phyloP scores from a whole-genome alignment of 2,329 filamentous ascomycete species.

The Rhynchosporium agropyri region DNA sequence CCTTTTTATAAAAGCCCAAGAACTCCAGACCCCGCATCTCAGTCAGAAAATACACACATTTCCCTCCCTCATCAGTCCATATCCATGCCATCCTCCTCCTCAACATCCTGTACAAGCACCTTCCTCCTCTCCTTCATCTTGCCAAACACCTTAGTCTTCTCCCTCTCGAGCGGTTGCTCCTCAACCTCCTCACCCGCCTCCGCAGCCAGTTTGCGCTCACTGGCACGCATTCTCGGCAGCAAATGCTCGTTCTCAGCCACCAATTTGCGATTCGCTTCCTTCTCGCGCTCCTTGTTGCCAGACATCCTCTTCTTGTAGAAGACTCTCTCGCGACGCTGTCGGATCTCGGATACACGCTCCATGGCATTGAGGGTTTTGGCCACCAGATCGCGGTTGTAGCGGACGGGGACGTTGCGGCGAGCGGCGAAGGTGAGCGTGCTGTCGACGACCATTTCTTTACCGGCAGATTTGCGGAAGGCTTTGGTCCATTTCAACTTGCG shows the following conservation, averaged over 20 bases:
- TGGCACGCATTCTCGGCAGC: conserved; percentile 71
- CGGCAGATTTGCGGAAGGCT: conserved; percentile 80
- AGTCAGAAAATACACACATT: conserved; percentile 14
- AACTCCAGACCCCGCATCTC: conserved; percentile 28
- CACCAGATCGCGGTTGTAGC: conserved; percentile 93
- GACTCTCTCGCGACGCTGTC: conserved; percentile 78
- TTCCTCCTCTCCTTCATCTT: conserved; percentile 47
- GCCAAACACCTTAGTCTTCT: conserved; percentile 44
- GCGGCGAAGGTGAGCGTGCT: conserved; percentile 89
- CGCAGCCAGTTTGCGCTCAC: conserved; percentile 51
- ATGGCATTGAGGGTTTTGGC: conserved; percentile 88
- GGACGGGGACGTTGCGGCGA: conserved; percentile 89
- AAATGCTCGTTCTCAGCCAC: conserved; percentile 92
- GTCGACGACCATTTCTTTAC: conserved; percentile 91
- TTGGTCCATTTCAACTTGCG: conserved; percentile 98
- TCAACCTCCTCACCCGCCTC: conserved; percentile 39
- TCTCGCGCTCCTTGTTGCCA: conserved; percentile 82
- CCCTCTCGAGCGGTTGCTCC: conserved; percentile 54
- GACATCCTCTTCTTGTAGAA: conserved; percentile 95
- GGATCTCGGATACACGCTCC: conserved; percentile 86
- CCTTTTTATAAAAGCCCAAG: conserved; percentile 17
- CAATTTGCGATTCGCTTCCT: conserved; percentile 80
- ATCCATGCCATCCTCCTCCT: conserved; percentile 55
- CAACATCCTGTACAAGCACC: conserved; percentile 45
- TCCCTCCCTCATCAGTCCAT: conserved; percentile 45